Percentiles rank a stretch among this genome's conserved stretches.
Conservation (phyloP, 768 basidiomycete species). For the Rhodotorula graminis region DNA sequence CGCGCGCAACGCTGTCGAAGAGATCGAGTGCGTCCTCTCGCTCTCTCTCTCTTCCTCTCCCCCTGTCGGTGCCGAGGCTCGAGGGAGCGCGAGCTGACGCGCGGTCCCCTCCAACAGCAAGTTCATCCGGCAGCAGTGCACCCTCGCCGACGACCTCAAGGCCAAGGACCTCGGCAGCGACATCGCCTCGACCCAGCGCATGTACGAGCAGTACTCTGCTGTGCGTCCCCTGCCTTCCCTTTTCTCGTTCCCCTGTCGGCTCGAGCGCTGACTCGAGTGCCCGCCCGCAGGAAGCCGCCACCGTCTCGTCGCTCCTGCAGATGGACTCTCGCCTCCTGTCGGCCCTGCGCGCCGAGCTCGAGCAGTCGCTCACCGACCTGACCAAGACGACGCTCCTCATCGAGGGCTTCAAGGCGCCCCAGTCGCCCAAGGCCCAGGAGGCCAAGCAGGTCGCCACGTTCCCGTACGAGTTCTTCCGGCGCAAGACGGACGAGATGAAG, state of each 20-base stretch:
- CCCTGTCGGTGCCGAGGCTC: too few species aligned
- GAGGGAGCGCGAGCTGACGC: neutral
- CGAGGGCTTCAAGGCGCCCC: conserved; percentile 25
- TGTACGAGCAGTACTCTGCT: conserved; percentile 17
- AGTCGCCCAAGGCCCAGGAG: neutral
- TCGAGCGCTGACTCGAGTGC: neutral
- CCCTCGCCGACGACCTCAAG: conserved; percentile 36
- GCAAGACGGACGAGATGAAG: conserved; percentile 38
- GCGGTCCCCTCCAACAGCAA: conserved; percentile 11
- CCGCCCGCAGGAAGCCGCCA: conserved; percentile 15
- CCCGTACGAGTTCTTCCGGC: conserved; percentile 36
- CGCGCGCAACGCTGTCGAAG: conserved; percentile 34
- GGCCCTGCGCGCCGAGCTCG: conserved; percentile 14
- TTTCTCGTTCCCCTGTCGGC: too few species aligned
- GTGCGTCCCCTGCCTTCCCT: conserved; percentile 1
- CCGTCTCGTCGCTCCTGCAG: conserved; percentile 10
- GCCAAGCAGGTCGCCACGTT: conserved; percentile 6
- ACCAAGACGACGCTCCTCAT: conserved; percentile 26
- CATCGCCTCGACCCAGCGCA: conserved; percentile 24
- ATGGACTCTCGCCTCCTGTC: conserved; percentile 12
- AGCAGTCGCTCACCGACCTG: conserved; percentile 20
- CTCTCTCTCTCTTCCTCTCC: neutral
- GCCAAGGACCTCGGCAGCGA: conserved; percentile 31
- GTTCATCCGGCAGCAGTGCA: conserved; percentile 31
- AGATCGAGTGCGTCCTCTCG: conserved; percentile 37